Base-by-base conservation (phyloP, 768 basidiomycete species). In the Coprinellus micaceus region DNA sequence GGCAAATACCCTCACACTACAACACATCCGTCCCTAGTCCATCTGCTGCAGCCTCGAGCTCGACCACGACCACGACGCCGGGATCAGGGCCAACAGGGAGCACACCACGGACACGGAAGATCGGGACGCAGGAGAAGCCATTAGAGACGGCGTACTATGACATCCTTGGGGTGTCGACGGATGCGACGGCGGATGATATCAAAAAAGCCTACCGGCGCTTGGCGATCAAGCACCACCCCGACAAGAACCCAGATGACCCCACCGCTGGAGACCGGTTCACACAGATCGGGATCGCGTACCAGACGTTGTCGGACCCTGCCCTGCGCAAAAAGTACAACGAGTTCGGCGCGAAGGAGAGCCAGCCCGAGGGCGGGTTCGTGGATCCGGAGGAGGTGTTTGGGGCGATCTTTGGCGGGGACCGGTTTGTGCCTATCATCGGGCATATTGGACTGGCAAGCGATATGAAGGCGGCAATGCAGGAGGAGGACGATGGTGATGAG, bases 81-180 rank as follows among this genome's bases (percentile, higher is more conserved):
- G 62, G 24, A 25, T 36, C 41, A 28, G 52, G 54, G 37, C 57
- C 61, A 43, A 53, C 63, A 22, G 55, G 63, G 33, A 64, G 66
- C 52, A 66, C 59, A 65, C 59, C 80, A 48, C 86, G 80, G 66
- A 81, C 84, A 10, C 74, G 92, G 58, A 91, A 89, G 77, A 91
- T 93, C 60, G 92, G 92, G 1, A 91, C 92, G 17, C 91, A 94
- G 68, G 91, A 92, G 59, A 79, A 84, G 53, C 94, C 93, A 5
- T 74, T 96, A 36, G 93, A 96, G 66, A 94, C 89, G 0, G 86
- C 80, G n/a, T 95, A 94, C 71, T 96, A 95, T 64, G 92, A 96
- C 66, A 78, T 90, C 21, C 77, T 95, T 4, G 90, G 89, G 6
- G 80, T 95, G 1, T 70, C 87, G 0, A 77, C 89, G 17, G 81